These are phyloP conservation scores for Mytilinidion resinicola DNA, from an alignment of 495 filamentous ascomycete species.

Conservation along the genomic window DNA sequence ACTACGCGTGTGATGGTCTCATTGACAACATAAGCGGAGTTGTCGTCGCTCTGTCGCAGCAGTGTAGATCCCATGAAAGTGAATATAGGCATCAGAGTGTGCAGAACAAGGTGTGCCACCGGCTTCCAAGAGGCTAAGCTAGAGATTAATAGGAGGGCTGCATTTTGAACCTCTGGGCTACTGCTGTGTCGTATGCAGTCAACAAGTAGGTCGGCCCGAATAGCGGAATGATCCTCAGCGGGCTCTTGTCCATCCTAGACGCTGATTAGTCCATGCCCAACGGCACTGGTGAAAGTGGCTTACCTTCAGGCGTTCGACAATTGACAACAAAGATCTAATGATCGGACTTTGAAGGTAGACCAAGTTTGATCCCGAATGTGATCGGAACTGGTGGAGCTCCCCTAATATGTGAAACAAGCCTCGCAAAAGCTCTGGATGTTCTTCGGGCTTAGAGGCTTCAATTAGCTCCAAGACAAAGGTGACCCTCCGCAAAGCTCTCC, in stretches of 20 bases:
- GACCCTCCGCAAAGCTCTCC: slow-evolving; percentile 59
- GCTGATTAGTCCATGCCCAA: neutral
- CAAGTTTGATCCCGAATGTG: slow-evolving; percentile 64
- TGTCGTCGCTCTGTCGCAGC: slow-evolving; percentile 85
- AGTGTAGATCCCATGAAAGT: slow-evolving; percentile 92
- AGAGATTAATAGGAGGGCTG: slow-evolving; percentile 81
- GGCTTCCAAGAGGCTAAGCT: slow-evolving; percentile 75
- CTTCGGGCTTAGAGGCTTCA: slow-evolving; percentile 64
- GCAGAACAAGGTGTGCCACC: slow-evolving; percentile 64
- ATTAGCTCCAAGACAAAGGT: slow-evolving; percentile 86
- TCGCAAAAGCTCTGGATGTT: slow-evolving; percentile 64
- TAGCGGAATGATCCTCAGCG: slow-evolving; percentile 54
- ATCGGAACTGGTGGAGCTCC: slow-evolving; percentile 75
- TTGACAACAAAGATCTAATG: slow-evolving; percentile 66
- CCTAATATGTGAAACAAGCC: slow-evolving; percentile 73
- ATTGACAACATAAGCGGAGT: slow-evolving; percentile 87
- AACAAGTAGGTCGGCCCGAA: slow-evolving; percentile 81
- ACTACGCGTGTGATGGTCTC: slow-evolving; percentile 86
- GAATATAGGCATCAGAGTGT: slow-evolving; percentile 98
- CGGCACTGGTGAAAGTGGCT: neutral
- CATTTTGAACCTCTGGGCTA: slow-evolving; percentile 85
- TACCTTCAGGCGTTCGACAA: slow-evolving; percentile 67
- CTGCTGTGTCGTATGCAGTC: slow-evolving; percentile 84
- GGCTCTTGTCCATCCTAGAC: slow-evolving; percentile 8
- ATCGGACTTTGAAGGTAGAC: slow-evolving; percentile 80